Conservation (phyloP, 2,329 filamentous ascomycete species). For the Claviceps pazoutovae region DNA sequence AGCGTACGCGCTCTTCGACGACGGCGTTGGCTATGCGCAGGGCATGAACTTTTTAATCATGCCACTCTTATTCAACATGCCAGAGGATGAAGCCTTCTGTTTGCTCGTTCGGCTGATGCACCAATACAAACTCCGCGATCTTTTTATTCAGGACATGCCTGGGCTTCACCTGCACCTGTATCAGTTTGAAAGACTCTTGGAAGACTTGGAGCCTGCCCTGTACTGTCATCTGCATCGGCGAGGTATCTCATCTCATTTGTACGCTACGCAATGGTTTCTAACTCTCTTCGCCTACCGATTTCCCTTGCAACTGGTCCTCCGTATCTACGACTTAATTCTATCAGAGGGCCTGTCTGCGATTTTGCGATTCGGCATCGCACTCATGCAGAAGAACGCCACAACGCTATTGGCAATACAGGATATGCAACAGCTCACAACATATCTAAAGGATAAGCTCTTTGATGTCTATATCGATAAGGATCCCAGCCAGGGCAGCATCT, state of each 20-base stretch:
- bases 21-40: slow-evolving; percentile 89
- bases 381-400: slow-evolving; percentile 88
- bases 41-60: slow-evolving; percentile 98
- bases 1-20: slow-evolving; percentile 90
- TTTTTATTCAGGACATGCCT: slow-evolving; percentile 94
- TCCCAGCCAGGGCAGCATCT: slow-evolving; percentile 79
- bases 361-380: slow-evolving; percentile 81
- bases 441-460: slow-evolving; percentile 86
- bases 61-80: slow-evolving; percentile 96
- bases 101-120: slow-evolving; percentile 91
- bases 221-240: slow-evolving; percentile 87
- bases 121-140: slow-evolving; percentile 80
- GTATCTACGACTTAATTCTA: slow-evolving; percentile 90
- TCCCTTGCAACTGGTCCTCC: slow-evolving; percentile 84
- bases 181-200: slow-evolving; percentile 85
- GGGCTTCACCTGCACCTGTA: slow-evolving; percentile 87
- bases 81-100: slow-evolving; percentile 92
- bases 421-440: slow-evolving; percentile 77
- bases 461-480: slow-evolving; percentile 94
- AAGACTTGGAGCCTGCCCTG: slow-evolving; percentile 85
- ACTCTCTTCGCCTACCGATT: slow-evolving; percentile 98
- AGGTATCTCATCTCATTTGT: slow-evolving; percentile 79
- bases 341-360: slow-evolving; percentile 89
- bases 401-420: slow-evolving; percentile 73
- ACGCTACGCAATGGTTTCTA: slow-evolving; percentile 97